Evolutionary conservation across 805 yeast genomes (phyloP), one percentile per base, ranked within the genome.

Genomic region (Wickerhamiella hasegawae): DNA sequence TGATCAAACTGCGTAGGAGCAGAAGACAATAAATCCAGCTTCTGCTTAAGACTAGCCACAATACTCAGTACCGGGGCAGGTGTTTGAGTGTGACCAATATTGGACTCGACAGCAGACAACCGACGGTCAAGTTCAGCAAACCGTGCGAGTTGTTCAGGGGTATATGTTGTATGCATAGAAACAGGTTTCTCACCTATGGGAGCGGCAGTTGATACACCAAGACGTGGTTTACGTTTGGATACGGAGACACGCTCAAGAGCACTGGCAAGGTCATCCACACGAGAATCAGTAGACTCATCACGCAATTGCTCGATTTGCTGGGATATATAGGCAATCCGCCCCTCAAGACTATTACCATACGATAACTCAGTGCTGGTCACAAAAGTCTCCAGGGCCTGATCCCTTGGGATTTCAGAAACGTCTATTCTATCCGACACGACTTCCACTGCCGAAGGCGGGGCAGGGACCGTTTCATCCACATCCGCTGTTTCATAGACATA

Each of bases 341-440:
- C 39, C 20, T 36, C 39, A 5, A 36, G 33, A 10, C 19, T 28
- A 17, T 21, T 35, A 5, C 39, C 39, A n/a, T 20, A 28, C 12
- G 26, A 23, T 26, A 36, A 18, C 24, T 36, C 39, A 4, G 28
- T 22, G 5, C 31, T 25, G 5, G 36, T 36, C 6, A 36, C 39
- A 10, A 36, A 21, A 2, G 30, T 14, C 21, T 36, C 39, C 5
- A 36, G 28, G 4, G 28, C 35, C 31, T 36, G 28, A 8, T 19
- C 25, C 4, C 39, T 20, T 19, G 10, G 39, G 27, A 14, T 25
- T 18, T 14, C n/a, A n/a, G 16, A 19, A 18, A 16, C 14, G 10
- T 31, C 34, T n/a, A 36, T 36, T 5, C 28, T 29, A 18, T 15
- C 20, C 19, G 20, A 15, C n/a, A n/a, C n/a, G n/a, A n/a, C n/a